These are phyloP conservation scores for Arachis hypogaea DNA, from an alignment of 306 rosid species.

Conservation along the genomic window DNA sequence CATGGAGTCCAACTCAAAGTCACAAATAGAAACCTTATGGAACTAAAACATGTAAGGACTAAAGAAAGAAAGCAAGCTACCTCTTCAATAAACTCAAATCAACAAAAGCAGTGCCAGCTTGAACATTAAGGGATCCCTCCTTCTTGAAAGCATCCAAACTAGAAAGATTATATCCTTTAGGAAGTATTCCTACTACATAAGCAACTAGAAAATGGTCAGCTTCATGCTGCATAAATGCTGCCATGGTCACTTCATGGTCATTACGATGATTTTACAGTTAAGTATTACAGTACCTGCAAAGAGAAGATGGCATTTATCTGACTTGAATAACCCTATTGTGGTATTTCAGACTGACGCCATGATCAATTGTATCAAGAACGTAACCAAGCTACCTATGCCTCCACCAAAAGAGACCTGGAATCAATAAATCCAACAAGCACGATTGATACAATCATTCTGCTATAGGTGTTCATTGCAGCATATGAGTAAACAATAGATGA, in stretches of 20 bases:
- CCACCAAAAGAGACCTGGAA: constrained; percentile 77
- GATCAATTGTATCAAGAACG: constrained; percentile 85
- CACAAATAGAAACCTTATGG: neutral
- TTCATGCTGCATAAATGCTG: constrained; percentile 79
- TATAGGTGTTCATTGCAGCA: neutral
- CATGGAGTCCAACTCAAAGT: constrained; percentile 4
- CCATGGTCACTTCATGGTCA: constrained; percentile 32
- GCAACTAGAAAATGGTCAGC: constrained; percentile 96
- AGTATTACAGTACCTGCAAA: neutral
- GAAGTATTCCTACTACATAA: constrained; percentile 85
- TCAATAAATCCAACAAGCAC: constrained; percentile 29
- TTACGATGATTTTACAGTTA: neutral
- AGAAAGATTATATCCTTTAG: constrained; percentile 73
- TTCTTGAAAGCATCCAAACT: constrained; percentile 82
- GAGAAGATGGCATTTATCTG: constrained; percentile 41
- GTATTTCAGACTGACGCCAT: constrained; percentile 77
- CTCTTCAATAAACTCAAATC: constrained; percentile 89
- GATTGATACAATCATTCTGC: constrained; percentile 1
- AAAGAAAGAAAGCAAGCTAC: constrained; percentile 39
- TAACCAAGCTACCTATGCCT: constrained; percentile 69
- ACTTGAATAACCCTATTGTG: constrained; percentile 91
- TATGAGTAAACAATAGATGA: neutral
- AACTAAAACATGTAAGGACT: constrained; percentile 2
- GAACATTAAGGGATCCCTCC: constrained; percentile 95
- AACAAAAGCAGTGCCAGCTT: constrained; percentile 94